Percentiles rank a stretch among this genome's conserved stretches.
These are phyloP conservation scores for Polygonum maritimum DNA, from an alignment of 148 eudicot species.

Conservation along the genomic window DNA sequence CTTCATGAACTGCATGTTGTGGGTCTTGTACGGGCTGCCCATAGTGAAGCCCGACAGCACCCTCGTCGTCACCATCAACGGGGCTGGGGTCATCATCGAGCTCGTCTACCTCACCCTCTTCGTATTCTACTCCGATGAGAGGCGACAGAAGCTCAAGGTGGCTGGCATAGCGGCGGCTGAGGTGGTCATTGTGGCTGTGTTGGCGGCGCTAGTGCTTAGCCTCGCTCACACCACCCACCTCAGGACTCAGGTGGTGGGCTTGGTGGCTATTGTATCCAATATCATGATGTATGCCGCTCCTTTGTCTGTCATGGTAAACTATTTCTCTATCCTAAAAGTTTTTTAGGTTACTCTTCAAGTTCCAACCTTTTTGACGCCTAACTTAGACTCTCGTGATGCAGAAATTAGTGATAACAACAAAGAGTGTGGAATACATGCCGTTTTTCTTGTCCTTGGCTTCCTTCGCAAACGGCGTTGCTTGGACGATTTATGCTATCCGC, in stretches of 20 bases:
- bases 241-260: conserved; percentile 53
- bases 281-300: conserved; percentile 90
- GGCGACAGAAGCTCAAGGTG: conserved; percentile 37
- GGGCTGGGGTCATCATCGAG: conserved; percentile 57
- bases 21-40: conserved; percentile 82
- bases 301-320: conserved; percentile 39
- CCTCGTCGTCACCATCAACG: conserved; percentile 66
- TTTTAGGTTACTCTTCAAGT: neutral
- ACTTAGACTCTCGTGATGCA: conserved; percentile 18
- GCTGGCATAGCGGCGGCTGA: conserved; percentile 31
- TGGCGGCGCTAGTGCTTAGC: conserved; percentile 41
- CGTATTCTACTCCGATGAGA: conserved; percentile 34
- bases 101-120: conserved; percentile 46
- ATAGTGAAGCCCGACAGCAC: conserved; percentile 64
- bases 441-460: conserved; percentile 58
- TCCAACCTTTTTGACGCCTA: neutral
- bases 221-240: conserved; percentile 42
- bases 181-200: conserved; percentile 26
- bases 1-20: conserved; percentile 66
- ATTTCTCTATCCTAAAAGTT: neutral
- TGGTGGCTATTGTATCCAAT: conserved; percentile 42
- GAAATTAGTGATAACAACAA: conserved; percentile 75
- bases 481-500: conserved; percentile 66
- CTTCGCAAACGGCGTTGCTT: conserved; percentile 61
- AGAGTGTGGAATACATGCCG: conserved; percentile 91